Evolutionary conservation across 2,329 filamentous ascomycete genomes (phyloP), one percentile per base, ranked within the genome.

Genomic region (Aspergillus sp.): DNA sequence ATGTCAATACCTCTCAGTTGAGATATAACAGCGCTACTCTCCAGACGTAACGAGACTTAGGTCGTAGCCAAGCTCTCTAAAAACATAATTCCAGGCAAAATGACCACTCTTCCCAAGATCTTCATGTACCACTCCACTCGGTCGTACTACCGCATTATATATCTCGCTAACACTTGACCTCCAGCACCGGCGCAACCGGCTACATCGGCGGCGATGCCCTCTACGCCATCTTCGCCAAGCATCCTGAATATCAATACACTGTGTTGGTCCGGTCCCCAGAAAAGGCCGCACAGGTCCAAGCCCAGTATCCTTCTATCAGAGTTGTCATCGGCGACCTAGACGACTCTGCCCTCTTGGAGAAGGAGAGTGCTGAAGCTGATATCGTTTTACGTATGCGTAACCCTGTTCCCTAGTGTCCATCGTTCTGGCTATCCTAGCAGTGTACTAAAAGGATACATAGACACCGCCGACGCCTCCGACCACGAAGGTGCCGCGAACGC

Each of bases 161-260:
- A 30, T 21, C 61, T 21, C 41, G 36, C 39, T 55, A 55, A 55
- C 53, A 11, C 8, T 10, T 6, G 15, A 30, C 17, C 30, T 44
- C 41, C 49, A 50, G 52, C 8, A 80, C 78, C 39, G 79, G 79
- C 32, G 73, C 70, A 2, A 80, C 79, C 36, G 80, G 80, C 53
- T 83, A 82, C 68, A 81, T 84, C 58, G 81, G 81, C 10, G 81
- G 82, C 39, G 80, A 81, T 54, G 74, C 78, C 51, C 72, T 83
- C 8, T 75, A 79, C 61, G 74, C 74, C 2, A 62, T 83, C 13
- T 64, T 70, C 5, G 70, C 76, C 27, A 65, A 73, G 5, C 77
- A 82, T 62, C 74, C 77, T 7, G 75, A 79, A 7, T 77, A 76
- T 64, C 70, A 76, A 23, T 72, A 75, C 60, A 71, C 74, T 1